Base-by-base conservation (phyloP, 495 filamentous ascomycete species). In the Cenococcum geophilum region DNA sequence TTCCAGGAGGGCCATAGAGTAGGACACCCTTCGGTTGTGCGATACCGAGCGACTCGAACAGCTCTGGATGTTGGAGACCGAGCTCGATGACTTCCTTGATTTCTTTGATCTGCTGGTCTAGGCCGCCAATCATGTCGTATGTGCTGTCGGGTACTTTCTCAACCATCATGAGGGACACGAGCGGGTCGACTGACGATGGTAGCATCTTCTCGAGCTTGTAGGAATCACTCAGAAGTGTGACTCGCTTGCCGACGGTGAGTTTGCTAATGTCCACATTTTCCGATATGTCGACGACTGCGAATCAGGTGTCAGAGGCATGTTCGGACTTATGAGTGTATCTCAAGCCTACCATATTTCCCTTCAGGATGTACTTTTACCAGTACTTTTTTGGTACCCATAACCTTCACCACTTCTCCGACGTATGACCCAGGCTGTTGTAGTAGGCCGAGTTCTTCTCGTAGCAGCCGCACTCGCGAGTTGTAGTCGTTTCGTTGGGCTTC, bases 131-230 rank as follows among this genome's bases (percentile, higher is more conserved):
- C 93, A 99, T 99, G 77, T 99, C 93, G 79, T 99, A 99, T 71
- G 93, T 99, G 78, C 91, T 96, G 78, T 99, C 93, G 27, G 93
- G 93, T 25, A 99, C 93, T 77, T 99, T 99, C 75, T 99, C 93
- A 48, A 99, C 93, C 95, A 99, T 97, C 93, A 99, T 99, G 70
- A 99, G 89, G n/a, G 93, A 97, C 37, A 99, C 93, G 53, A 98
- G 86, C 34, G 93, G 93, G 72, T 98, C 93, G 70, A 98, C 92
- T 57, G 92, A 93, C 60, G 92, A 96, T 21, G 93, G 93, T 11
- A 98, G 85, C 80, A 97, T 95, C 78, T 95, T 95, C 74, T 97
- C 92, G 70, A 98, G 86, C 74, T 96, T 96, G 80, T 98, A 98
- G 50, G 87, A 87, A 74, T 98, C 93, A 57, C 89, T 95, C 20